phyloP scores from a whole-genome alignment of 129 eudicot genomes.

The Flaveria bidentis region DNA sequence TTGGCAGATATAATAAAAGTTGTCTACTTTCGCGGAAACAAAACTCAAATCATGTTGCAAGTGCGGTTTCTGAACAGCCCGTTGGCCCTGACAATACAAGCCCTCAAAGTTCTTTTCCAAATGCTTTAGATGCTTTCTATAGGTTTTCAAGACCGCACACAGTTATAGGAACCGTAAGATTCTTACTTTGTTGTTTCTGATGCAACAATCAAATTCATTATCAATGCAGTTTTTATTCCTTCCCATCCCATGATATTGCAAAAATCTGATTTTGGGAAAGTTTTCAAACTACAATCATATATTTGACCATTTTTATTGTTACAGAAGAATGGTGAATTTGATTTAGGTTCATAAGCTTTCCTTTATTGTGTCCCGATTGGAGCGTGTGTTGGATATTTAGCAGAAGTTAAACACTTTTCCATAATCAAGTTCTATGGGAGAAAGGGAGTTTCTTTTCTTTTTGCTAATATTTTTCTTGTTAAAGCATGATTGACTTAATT shows the following conservation, averaged over 20 bases:
- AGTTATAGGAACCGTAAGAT: slow-evolving; percentile 94
- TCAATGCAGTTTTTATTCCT: not conserved
- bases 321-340: not conserved
- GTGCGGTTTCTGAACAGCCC: slow-evolving; percentile 62
- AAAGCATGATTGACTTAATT: slow-evolving; percentile 9
- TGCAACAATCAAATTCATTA: not conserved
- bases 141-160: slow-evolving; percentile 97
- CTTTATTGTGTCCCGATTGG: not conserved
- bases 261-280: not conserved
- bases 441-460: not conserved
- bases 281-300: not conserved
- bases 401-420: not conserved
- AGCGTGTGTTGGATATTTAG: not conserved
- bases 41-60: slow-evolving; percentile 33
- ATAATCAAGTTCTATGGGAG: not conserved
- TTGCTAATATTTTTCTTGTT: not conserved
- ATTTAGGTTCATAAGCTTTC: slow-evolving; percentile 5
- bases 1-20: slow-evolving; percentile 24
- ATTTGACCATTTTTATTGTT: not conserved
- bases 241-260: not conserved
- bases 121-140: slow-evolving; percentile 75
- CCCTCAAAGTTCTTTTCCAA: slow-evolving; percentile 41
- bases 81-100: slow-evolving; percentile 61
- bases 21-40: slow-evolving; percentile 33
- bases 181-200: not conserved